These are phyloP conservation scores for Aphanocladium album DNA, from an alignment of 2,329 filamentous ascomycete species.

Conservation along the genomic window DNA sequence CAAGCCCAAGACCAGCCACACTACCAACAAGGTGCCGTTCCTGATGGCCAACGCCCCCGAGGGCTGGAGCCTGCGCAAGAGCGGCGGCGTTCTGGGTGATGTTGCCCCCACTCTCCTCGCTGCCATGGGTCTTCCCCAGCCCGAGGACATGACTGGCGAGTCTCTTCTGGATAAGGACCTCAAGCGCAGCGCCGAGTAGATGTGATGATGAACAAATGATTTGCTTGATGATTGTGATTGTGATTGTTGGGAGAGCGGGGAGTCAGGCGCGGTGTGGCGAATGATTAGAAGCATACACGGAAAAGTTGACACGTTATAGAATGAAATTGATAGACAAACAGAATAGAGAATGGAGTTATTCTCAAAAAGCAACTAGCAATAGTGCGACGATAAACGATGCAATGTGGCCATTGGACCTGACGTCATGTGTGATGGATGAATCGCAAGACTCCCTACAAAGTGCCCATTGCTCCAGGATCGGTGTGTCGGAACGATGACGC, in stretches of 20 bases:
- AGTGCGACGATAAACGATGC: no score
- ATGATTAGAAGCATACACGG: background rate
- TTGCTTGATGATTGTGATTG: conserved; percentile 3
- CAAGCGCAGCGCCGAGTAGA: conserved; percentile 28
- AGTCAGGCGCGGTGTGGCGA: conserved; percentile 4
- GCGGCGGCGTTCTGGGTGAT: conserved; percentile 87
- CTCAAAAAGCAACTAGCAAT: background rate
- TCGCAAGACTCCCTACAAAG: no score
- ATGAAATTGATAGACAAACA: conserved; percentile 10
- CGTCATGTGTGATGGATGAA: no score
- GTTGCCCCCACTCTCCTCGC: conserved; percentile 92
- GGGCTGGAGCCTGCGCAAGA: conserved; percentile 80
- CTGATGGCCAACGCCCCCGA: conserved; percentile 96
- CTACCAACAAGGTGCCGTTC: conserved; percentile 94
- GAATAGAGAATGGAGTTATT: background rate
- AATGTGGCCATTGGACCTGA: no score
- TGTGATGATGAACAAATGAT: background rate
- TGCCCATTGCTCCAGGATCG: no score
- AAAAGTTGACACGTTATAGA: conserved; percentile 5
- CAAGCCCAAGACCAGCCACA: conserved; percentile 97
- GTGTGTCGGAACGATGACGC: no score
- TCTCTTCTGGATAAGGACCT: conserved; percentile 75
- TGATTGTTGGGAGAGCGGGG: conserved; percentile 6
- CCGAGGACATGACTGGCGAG: conserved; percentile 84
- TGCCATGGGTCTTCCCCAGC: conserved; percentile 85